phyloP scores from a whole-genome alignment of 176 grass and related monocot species.

The Avena insularis region DNA sequence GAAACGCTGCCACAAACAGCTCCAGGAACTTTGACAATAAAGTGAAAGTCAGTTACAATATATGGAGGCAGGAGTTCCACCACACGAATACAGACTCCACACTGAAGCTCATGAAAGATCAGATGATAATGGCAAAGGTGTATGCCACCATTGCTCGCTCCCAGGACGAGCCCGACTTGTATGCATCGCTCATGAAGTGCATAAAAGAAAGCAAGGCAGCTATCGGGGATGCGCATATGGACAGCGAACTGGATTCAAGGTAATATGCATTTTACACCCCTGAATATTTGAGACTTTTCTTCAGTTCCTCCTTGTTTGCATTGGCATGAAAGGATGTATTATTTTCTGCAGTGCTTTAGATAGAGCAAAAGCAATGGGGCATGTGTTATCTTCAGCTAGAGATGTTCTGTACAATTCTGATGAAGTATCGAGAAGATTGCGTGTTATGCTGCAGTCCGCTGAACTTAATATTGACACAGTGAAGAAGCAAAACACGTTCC shows the following conservation, averaged over 20 bases:
- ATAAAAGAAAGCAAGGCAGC: slow-evolving; percentile 66
- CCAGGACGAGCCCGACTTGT: slow-evolving; percentile 65
- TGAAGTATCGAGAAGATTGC: slow-evolving; percentile 74
- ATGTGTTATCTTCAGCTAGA: slow-evolving; percentile 71
- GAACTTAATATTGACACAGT: slow-evolving; percentile 76
- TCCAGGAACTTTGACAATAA: slow-evolving; percentile 65
- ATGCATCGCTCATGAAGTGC: slow-evolving; percentile 60
- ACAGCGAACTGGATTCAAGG: slow-evolving; percentile 66
- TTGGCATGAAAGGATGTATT: slow-evolving; percentile 25
- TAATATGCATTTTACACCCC: slow-evolving; percentile 36
- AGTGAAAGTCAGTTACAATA: slow-evolving; percentile 69
- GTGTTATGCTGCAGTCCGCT: slow-evolving; percentile 76
- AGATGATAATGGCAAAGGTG: slow-evolving; percentile 88
- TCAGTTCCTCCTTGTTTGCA: slow-evolving; percentile 11
- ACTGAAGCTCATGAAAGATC: slow-evolving; percentile 76
- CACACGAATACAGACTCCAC: slow-evolving; percentile 63
- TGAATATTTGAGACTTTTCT: slow-evolving; percentile 25
- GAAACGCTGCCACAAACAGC: slow-evolving; percentile 53
- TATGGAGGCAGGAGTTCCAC: slow-evolving; percentile 69
- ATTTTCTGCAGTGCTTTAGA: slow-evolving; percentile 73
- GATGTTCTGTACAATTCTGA: slow-evolving; percentile 57
- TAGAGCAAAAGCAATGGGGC: slow-evolving; percentile 90
- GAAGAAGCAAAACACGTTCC: slow-evolving; percentile 92
- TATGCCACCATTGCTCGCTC: slow-evolving; percentile 76
- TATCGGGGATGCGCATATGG: slow-evolving; percentile 66